Percentiles rank a stretch among this genome's conserved stretches.
Conservation (phyloP, 345 rosid genomes). For the Heritiera fomes region DNA sequence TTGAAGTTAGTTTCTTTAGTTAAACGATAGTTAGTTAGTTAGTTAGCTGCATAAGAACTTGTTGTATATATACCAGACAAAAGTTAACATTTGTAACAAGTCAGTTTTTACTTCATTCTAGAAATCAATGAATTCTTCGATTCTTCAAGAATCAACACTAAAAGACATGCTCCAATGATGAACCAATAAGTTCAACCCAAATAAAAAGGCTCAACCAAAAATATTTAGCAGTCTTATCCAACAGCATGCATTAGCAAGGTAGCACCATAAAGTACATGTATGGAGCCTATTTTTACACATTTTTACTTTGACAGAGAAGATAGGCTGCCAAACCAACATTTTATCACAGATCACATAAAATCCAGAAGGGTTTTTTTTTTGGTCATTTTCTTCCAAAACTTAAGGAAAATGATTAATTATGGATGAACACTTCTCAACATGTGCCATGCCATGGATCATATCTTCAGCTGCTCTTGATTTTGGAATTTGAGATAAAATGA, state of each 20-base stretch:
- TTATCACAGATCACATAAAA: not conserved
- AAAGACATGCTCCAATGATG: not conserved
- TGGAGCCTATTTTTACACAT: not conserved
- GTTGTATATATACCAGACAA: no score
- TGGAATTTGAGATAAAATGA: not conserved
- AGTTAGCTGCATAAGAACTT: no score
- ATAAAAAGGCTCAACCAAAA: not conserved
- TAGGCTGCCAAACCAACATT: not conserved
- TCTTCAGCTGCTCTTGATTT: not conserved
- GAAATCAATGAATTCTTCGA: no score
- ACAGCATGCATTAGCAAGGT: not conserved
- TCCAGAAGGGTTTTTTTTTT: not conserved
- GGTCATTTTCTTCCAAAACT: not conserved
- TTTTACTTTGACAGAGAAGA: not conserved
- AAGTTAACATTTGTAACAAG: no score
- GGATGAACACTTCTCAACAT: not conserved
- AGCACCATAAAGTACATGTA: not conserved
- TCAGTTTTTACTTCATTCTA: no score
- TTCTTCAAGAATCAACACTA: no score
- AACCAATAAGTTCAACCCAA: slow-evolving; percentile 5
- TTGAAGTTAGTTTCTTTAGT: no score
- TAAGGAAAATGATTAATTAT: not conserved
- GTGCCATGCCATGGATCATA: slow-evolving; percentile 4
- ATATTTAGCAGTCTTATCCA: not conserved
- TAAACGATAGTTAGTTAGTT: no score